Percentiles rank a stretch among this genome's conserved stretches.
Conservation (phyloP, 768 basidiomycete genomes). For the Leccinum boreale region DNA sequence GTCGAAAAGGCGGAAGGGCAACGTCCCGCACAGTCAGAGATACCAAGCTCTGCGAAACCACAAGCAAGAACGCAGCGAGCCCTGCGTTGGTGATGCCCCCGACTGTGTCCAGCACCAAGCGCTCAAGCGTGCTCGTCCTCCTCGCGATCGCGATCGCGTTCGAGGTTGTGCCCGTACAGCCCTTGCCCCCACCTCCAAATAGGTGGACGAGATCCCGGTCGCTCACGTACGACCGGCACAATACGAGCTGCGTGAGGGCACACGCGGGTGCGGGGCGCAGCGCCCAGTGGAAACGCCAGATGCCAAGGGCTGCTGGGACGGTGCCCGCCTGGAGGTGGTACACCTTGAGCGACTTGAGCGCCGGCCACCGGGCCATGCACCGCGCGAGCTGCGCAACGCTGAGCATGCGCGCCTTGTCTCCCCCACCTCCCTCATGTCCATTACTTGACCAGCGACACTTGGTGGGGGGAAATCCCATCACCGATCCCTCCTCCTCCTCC, state of each 20-base stretch:
- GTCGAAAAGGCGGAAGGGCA: conserved; percentile 15
- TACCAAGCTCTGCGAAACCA: conserved; percentile 9
- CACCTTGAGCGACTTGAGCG: conserved; percentile 10
- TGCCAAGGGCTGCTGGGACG: background rate
- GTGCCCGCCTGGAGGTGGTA: conserved; percentile 11
- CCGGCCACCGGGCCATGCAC: conserved; percentile 16
- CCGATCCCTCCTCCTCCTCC: background rate
- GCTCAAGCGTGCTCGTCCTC: conserved; percentile 12
- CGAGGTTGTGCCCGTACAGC: background rate
- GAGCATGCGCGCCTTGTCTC: conserved; percentile 1
- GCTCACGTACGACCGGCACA: conserved; percentile 12
- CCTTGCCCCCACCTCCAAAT: background rate
- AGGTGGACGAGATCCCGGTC: conserved; percentile 20
- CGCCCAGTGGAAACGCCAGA: conserved; percentile 9
- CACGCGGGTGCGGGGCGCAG: conserved; percentile 14
- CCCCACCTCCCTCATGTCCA: no score
- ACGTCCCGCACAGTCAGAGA: conserved; percentile 17
- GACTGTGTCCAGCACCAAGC: conserved; percentile 15
- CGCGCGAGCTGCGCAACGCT: conserved; percentile 18
- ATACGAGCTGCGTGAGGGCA: conserved; percentile 17
- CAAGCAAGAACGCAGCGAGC: conserved; percentile 12
- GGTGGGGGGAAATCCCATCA: background rate
- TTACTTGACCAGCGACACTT: background rate
- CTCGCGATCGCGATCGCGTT: background rate
- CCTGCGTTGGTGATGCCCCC: conserved; percentile 20